A percentile compares a stretch with the other conserved stretches of the same genome.
Conservation (phyloP, 306 rosid genomes). For the Fragaria ananassa region DNA sequence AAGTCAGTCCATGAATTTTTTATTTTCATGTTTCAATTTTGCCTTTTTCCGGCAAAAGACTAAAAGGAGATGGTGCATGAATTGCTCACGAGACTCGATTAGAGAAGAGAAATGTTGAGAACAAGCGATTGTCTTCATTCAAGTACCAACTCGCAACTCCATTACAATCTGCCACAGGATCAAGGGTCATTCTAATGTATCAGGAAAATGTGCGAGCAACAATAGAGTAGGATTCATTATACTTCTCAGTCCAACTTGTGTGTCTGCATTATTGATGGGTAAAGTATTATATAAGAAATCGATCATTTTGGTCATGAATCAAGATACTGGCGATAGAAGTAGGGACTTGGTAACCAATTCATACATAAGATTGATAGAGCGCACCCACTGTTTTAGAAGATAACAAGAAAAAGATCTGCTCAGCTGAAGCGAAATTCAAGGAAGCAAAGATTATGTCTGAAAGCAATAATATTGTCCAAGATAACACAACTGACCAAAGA, state of each 20-base stretch:
- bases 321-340: background rate
- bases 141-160: background rate
- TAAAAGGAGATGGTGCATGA: background rate
- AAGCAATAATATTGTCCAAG: background rate
- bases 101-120: background rate
- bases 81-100: too few species aligned
- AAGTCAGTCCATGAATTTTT: too few species aligned
- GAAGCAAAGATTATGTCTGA: conserved; percentile 17
- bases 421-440: conserved; percentile 21
- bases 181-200: background rate
- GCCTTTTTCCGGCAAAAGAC: too few species aligned
- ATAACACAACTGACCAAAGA: background rate
- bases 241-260: background rate
- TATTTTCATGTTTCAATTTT: too few species aligned
- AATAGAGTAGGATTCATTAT: background rate
- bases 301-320: conserved; percentile 5
- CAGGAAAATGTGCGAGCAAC: background rate
- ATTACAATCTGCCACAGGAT: background rate
- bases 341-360: background rate
- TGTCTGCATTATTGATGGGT: background rate
- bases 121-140: background rate
- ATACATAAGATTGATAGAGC: background rate
- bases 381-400: background rate
- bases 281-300: background rate
- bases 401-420: background rate